These are phyloP conservation scores for Colletotrichum cuscutae DNA, from an alignment of 2,329 filamentous ascomycete genomes.

Conservation along the genomic window DNA sequence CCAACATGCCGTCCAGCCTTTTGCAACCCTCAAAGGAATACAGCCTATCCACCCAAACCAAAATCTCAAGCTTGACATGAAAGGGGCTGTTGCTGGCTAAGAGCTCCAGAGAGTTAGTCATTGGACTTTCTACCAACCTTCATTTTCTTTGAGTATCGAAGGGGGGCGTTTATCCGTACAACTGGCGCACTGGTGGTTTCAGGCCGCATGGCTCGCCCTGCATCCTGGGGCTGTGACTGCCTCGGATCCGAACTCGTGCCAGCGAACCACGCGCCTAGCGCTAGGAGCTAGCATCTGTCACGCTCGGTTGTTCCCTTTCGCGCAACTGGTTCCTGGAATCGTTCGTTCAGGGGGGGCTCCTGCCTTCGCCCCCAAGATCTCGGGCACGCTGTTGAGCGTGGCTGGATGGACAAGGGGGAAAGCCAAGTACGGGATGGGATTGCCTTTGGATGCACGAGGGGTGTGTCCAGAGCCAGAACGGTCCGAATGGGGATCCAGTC, in stretches of 20 bases:
- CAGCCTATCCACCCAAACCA: conserved; percentile 6
- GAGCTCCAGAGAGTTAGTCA: neutral
- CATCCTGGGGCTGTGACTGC: conserved; percentile 19
- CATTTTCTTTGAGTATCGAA: conserved; percentile 7
- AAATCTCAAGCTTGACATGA: conserved; percentile 13
- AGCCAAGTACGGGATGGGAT: neutral
- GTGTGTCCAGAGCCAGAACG: conserved; percentile 15
- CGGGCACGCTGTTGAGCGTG: conserved; percentile 24
- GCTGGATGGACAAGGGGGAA: conserved; percentile 20
- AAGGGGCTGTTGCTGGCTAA: conserved; percentile 6
- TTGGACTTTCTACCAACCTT: neutral
- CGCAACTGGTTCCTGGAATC: conserved; percentile 29
- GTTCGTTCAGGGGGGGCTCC: conserved; percentile 26
- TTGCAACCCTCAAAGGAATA: neutral
- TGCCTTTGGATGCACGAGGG: conserved; percentile 1
- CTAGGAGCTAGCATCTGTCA: conserved; percentile 27
- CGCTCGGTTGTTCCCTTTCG: conserved; percentile 30
- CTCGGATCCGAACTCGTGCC: conserved; percentile 35
- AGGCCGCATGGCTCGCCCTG: conserved; percentile 28
- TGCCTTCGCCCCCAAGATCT: conserved; percentile 35
- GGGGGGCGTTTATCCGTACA: conserved; percentile 16
- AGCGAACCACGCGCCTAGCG: conserved; percentile 24
- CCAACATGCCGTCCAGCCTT: neutral
- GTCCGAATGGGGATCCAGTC: conserved; percentile 23
- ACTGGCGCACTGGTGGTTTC: conserved; percentile 37